Percentiles rank a stretch among this genome's conserved stretches.
Evolutionary conservation across 768 basidiomycete species (phyloP).

Genomic region (Tylopilus rubrobrunneus): DNA sequence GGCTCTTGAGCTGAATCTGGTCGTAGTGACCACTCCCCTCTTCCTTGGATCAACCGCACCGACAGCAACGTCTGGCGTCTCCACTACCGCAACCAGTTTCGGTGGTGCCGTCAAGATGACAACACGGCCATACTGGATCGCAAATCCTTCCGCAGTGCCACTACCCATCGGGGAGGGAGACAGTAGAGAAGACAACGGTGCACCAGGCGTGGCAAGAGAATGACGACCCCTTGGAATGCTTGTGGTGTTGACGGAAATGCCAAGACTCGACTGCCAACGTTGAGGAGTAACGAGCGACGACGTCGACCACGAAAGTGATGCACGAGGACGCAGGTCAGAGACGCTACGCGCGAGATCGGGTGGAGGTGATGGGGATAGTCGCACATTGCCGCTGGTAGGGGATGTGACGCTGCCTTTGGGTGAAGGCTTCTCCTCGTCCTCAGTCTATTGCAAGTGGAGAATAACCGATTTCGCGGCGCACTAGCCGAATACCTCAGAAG

Average conservation of each 20-base stretch:
- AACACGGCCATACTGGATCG: constrained; percentile 60
- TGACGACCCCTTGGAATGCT: constrained; percentile 41
- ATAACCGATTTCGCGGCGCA: constrained; percentile 65
- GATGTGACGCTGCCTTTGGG: constrained; percentile 19
- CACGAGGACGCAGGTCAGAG: constrained; percentile 38
- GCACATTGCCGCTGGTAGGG: constrained; percentile 19
- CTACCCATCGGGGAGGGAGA: constrained; percentile 23
- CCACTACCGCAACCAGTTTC: constrained; percentile 74
- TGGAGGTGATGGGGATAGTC: constrained; percentile 12
- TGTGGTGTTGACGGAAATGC: constrained; percentile 33
- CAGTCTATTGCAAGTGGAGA: constrained; percentile 82
- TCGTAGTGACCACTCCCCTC: constrained; percentile 57
- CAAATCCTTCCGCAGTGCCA: constrained; percentile 33
- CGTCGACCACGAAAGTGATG: constrained; percentile 50
- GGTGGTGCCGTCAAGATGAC: constrained; percentile 46
- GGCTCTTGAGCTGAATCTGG: constrained; percentile 76
- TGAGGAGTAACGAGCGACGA: too few species aligned
- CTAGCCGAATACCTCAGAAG: constrained; percentile 33
- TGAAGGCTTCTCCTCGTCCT: constrained; percentile 40
- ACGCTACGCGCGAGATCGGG: constrained; percentile 15
- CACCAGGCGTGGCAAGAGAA: constrained; percentile 34
- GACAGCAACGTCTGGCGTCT: constrained; percentile 68
- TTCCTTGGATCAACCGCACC: too few species aligned
- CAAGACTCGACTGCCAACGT: constrained; percentile 20
- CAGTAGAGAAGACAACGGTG: constrained; percentile 34